phyloP scores from a whole-genome alignment of 371 early-diverging fungal genomes.

The Syncephalastrum monosporum region DNA sequence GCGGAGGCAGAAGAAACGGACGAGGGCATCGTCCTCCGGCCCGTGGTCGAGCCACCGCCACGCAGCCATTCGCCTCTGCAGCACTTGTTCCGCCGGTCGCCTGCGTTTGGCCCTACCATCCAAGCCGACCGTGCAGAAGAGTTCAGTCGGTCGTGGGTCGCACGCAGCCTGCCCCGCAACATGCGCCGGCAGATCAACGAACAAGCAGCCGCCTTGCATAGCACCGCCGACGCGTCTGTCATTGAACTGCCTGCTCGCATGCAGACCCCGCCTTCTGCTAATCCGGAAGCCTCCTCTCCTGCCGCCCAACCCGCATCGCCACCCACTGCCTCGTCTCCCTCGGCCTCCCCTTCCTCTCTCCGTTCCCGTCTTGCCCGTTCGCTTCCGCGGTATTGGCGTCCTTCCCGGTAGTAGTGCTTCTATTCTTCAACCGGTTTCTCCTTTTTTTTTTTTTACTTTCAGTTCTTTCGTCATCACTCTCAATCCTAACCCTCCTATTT shows the following conservation, averaged over 20 bases:
- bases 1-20: not conserved
- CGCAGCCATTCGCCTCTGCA: conserved; percentile 5
- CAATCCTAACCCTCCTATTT: too few species aligned
- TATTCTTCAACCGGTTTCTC: too few species aligned
- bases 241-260: conserved; percentile 16
- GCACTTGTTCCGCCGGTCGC: conserved; percentile 17
- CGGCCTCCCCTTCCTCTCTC: too few species aligned
- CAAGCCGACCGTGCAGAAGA: conserved; percentile 39
- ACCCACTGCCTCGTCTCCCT: too few species aligned
- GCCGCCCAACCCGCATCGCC: too few species aligned
- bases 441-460: too few species aligned
- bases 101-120: conserved; percentile 47
- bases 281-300: too few species aligned
- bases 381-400: too few species aligned
- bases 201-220: conserved; percentile 18
- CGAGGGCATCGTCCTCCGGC: not conserved
- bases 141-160: conserved; percentile 48
- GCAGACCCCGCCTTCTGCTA: conserved; percentile 1
- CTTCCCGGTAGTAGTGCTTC: too few species aligned
- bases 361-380: too few species aligned
- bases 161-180: conserved; percentile 43
- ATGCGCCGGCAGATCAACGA: conserved; percentile 45
- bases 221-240: conserved; percentile 2
- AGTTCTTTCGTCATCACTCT: too few species aligned
- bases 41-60: conserved; percentile 4